Percentiles rank a stretch among this genome's conserved stretches.
Conservation (phyloP, 257 asterid genomes). For the Fraxinus quadrangulata region DNA sequence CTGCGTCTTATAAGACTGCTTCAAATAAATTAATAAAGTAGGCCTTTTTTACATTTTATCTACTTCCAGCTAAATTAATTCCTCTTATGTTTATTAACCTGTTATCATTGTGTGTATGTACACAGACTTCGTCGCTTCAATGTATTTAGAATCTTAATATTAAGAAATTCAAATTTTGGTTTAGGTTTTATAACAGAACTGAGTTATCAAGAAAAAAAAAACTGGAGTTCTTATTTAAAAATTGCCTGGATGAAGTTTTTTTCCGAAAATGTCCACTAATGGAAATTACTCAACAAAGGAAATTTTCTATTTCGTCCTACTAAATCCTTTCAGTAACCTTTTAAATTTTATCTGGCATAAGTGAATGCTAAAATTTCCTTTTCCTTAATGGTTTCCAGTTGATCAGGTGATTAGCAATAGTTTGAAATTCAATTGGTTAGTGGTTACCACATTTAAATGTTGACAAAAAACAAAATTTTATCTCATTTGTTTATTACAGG, state of each 20-base stretch:
- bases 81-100: no score
- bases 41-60: neutral
- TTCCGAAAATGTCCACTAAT: no score
- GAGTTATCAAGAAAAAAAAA: no score
- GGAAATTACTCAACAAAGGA: neutral
- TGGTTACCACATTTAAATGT: neutral
- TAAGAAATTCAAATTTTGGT: no score
- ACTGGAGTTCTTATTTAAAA: no score
- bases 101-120: no score
- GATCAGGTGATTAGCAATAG: neutral
- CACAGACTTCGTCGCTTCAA: no score
- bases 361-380: neutral
- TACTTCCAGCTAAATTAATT: neutral
- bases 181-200: no score
- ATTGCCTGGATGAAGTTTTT: no score
- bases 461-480: neutral
- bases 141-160: no score
- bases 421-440: neutral
- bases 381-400: neutral
- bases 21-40: neutral
- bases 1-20: neutral
- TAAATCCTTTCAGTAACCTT: no score
- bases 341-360: no score
- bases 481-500: neutral
- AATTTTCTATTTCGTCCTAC: neutral